Evolutionary conservation across 2,329 filamentous ascomycete species (phyloP).

Genomic region (Fusarium sp.): DNA sequence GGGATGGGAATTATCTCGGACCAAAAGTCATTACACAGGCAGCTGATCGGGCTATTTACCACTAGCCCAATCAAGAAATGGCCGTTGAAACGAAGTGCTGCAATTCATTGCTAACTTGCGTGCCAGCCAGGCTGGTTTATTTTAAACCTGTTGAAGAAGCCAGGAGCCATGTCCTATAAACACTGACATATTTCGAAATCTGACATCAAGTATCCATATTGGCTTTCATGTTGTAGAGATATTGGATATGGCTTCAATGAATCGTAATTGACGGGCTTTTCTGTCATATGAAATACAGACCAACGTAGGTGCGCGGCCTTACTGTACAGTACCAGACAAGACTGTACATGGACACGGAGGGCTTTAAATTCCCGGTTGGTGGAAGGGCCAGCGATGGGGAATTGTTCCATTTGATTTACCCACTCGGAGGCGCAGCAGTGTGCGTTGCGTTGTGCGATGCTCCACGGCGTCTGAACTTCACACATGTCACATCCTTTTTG

Average conservation of each 20-base stretch:
- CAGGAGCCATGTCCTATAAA: conserved; percentile 2
- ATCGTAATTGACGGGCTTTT: neutral
- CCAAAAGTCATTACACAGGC: neutral
- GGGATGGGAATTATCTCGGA: conserved; percentile 2
- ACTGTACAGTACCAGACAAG: conserved; percentile 4
- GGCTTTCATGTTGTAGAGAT: neutral
- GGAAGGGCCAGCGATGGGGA: conserved; percentile 19
- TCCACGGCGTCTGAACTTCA: conserved; percentile 38
- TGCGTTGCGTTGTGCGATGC: conserved; percentile 33
- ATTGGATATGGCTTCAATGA: conserved; percentile 20
- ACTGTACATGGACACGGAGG: conserved; percentile 5
- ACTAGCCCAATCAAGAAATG: conserved; percentile 31
- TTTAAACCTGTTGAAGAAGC: conserved; percentile 13
- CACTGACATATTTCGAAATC: conserved; percentile 27
- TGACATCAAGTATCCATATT: conserved; percentile 15
- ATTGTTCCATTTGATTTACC: conserved; percentile 23
- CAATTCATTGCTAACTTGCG: conserved; percentile 10
- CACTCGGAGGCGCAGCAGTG: conserved; percentile 32
- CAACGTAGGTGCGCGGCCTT: neutral
- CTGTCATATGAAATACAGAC: neutral
- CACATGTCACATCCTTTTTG: conserved; percentile 32
- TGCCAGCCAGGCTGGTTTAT: conserved; percentile 4
- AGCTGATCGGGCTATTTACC: neutral
- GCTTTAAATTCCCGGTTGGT: conserved; percentile 29
- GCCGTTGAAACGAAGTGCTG: conserved; percentile 27